Evolutionary conservation across 345 rosid genomes (phyloP), one percentile per base, ranked within the genome.

Genomic region (Sisymbrium altissimum): DNA sequence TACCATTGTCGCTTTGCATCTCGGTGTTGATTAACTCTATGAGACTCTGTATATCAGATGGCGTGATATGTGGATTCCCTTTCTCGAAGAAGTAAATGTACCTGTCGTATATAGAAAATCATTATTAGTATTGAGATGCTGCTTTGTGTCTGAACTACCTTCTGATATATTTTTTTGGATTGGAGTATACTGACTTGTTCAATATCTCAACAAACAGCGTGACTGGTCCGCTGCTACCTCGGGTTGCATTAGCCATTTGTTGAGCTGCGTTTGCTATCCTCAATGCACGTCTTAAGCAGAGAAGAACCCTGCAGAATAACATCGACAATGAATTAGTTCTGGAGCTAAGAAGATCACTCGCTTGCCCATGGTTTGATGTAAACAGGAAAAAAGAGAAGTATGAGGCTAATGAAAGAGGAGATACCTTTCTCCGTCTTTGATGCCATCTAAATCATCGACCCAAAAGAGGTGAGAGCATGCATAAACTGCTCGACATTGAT

Each of bases 401-500:
- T 58, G 67, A 6, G 38, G 59, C 40, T 50, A 21, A 50, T 29
- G 63, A 27, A 35, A 70, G 17, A 12, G 29, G 48, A 43, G 11
- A 14, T 49, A 93, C 98, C 97, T 89, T 79, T 93, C 98, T 56
- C 93, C 98, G 68, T 90, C 92, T 81, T 80, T 87, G 60, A 84
- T 66, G 69, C 87, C 88, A 68, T 82, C 90, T 15, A 66, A 81
- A 80, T 79, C 86, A 64, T 93, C 89, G 11, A 86, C 85, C 98
- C 98, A 93, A 66, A 93, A 93, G 63, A 93, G 96, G 80, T 90
- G 97, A 30, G 98, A 86, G 74, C 97, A 93, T 55, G 95, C 90
- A 64, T 85, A 93, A 66, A 90, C 97, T 1, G 97, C 97, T 86
- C 96, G 86, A 75, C 98, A 88, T 68, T 93, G 98, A 81, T 93